These are phyloP conservation scores for Xylariomycetidae sp. DNA, from an alignment of 2,329 filamentous ascomycete genomes.

Conservation along the genomic window DNA sequence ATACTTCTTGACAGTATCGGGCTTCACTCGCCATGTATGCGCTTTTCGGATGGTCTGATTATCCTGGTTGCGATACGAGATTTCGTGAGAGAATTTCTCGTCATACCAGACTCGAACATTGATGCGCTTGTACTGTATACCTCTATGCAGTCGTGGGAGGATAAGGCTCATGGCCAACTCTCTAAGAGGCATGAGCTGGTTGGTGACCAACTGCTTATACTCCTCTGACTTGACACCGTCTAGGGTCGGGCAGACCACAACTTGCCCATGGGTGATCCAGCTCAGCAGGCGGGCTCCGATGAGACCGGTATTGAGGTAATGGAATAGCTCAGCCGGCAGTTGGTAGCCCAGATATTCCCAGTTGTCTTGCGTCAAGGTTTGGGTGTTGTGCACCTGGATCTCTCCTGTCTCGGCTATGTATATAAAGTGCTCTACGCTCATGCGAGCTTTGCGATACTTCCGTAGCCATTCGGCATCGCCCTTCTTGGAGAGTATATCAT, in stretches of 20 bases:
- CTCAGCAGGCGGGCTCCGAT: constrained; percentile 75
- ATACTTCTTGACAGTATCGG: constrained; percentile 46
- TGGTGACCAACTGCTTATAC: constrained; percentile 75
- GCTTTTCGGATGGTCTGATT: constrained; percentile 43
- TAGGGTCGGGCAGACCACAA: constrained; percentile 75
- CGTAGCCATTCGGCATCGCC: constrained; percentile 74
- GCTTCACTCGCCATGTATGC: constrained; percentile 69
- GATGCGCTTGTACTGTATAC: constrained; percentile 76
- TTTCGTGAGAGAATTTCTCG: constrained; percentile 59
- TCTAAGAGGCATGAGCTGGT: constrained; percentile 68
- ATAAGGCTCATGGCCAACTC: constrained; percentile 75
- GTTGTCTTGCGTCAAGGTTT: constrained; percentile 73
- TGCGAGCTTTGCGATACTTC: constrained; percentile 79
- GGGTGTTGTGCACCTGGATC: constrained; percentile 68
- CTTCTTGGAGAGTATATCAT: constrained; percentile 65
- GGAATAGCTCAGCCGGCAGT: constrained; percentile 83
- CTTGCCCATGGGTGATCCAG: constrained; percentile 75
- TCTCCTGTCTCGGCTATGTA: constrained; percentile 74
- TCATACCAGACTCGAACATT: constrained; percentile 82
- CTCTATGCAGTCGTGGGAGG: constrained; percentile 74
- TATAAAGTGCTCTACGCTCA: constrained; percentile 84
- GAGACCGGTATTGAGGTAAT: constrained; percentile 80
- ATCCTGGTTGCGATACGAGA: constrained; percentile 55
- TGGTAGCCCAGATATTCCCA: constrained; percentile 89
- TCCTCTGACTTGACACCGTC: constrained; percentile 76